Percentiles rank a stretch among this genome's conserved stretches.
Evolutionary conservation across 768 basidiomycete genomes (phyloP).

Genomic region (Mrakia gelida): DNA sequence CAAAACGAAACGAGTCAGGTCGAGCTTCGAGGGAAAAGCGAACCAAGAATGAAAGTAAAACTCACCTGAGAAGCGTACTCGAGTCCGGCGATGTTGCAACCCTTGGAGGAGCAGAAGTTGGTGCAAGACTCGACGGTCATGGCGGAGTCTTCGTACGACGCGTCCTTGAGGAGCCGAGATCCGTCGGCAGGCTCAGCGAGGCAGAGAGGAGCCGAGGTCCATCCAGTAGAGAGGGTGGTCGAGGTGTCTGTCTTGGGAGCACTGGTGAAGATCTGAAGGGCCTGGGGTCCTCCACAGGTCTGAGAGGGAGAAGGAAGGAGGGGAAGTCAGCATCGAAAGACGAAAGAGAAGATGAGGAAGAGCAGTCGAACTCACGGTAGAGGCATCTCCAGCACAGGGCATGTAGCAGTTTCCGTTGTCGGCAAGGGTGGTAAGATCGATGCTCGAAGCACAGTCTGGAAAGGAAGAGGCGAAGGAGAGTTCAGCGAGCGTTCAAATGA

Average conservation of each 20-base stretch:
- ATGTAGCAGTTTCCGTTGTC: slow-evolving; percentile 12
- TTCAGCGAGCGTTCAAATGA: no score
- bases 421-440: slow-evolving; percentile 10
- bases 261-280: slow-evolving; percentile 20
- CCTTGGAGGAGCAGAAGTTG: slow-evolving; percentile 40
- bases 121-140: slow-evolving; percentile 43
- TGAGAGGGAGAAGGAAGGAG: no score
- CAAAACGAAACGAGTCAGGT: no score
- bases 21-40: no score
- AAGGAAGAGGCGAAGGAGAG: not conserved
- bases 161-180: not conserved
- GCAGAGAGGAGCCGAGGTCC: not conserved
- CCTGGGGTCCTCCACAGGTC: slow-evolving; percentile 27
- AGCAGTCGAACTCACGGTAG: not conserved
- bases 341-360: no score
- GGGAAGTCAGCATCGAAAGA: no score
- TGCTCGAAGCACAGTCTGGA: slow-evolving; percentile 35
- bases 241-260: slow-evolving; percentile 2
- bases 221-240: slow-evolving; percentile 11
- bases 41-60: no score
- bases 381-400: slow-evolving; percentile 11
- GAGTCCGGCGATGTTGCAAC: slow-evolving; percentile 43
- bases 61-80: slow-evolving; percentile 36
- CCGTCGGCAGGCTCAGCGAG: slow-evolving; percentile 7
- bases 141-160: slow-evolving; percentile 33